Evolutionary conservation across 73 alveolate genomes (phyloP).

Genomic region (Tetrahymena elliotti): DNA sequence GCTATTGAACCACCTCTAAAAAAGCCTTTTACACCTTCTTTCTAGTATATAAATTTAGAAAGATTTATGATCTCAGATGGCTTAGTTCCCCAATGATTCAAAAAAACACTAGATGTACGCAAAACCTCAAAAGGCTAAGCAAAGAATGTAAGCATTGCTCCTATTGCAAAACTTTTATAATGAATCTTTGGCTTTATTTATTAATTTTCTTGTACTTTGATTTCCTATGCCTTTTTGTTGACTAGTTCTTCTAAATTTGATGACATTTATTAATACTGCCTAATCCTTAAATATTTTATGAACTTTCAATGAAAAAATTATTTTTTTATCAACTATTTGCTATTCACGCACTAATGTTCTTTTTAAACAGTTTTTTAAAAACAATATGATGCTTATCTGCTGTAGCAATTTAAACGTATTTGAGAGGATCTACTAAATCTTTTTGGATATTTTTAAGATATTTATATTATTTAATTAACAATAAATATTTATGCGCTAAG

Average conservation of each 20-base stretch:
- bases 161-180: not conserved
- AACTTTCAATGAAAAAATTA: no score
- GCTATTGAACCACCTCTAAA: constrained; percentile 17
- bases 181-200: not conserved
- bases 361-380: not conserved
- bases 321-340: not conserved
- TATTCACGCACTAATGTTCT: not conserved
- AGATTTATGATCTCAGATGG: not conserved
- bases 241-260: not conserved
- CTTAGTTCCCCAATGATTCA: not conserved
- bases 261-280: not conserved
- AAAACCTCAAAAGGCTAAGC: not conserved
- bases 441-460: not conserved
- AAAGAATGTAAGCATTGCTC: not conserved
- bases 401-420: not conserved
- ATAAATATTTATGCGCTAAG: not conserved
- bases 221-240: not conserved
- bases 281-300: no score
- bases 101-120: not conserved
- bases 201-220: not conserved
- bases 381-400: not conserved
- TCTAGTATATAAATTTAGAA: not conserved
- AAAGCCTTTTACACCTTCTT: constrained; percentile 32
- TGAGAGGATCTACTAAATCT: not conserved
- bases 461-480: no score